phyloP scores from a whole-genome alignment of 2,329 filamentous ascomycete genomes.

The Amylocarpus encephaloides region DNA sequence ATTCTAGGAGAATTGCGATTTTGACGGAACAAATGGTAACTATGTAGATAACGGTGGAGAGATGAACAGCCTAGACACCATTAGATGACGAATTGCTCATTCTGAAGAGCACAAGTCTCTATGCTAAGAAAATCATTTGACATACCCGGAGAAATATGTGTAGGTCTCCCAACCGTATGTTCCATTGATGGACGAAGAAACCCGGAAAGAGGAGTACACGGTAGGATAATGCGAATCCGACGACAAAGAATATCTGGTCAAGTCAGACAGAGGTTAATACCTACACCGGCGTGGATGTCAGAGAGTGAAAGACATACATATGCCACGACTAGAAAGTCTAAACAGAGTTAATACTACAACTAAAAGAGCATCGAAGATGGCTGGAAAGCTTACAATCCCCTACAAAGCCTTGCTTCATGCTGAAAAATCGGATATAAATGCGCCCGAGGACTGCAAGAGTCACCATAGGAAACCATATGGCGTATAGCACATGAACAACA shows the following conservation, averaged over 20 bases:
- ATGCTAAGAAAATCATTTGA: no score
- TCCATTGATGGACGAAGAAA: not conserved
- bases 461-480: not conserved
- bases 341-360: not conserved
- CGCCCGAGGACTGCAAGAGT: not conserved
- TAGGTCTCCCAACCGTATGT: not conserved
- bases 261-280: not conserved
- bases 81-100: not conserved
- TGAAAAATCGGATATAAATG: not conserved
- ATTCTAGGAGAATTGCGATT: not conserved
- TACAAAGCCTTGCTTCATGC: not conserved
- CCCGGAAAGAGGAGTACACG: not conserved
- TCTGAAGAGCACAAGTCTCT: no score
- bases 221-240: not conserved
- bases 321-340: not conserved
- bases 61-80: not conserved
- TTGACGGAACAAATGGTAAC: not conserved
- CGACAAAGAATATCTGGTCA: not conserved
- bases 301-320: not conserved
- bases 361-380: no score
- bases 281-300: not conserved
- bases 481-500: not conserved
- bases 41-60: not conserved
- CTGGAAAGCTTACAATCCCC: not conserved
- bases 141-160: not conserved